Percentiles rank a stretch among this genome's conserved stretches.
These are phyloP conservation scores for Cystoderma amianthinum DNA, from an alignment of 768 basidiomycete genomes.

Conservation along the genomic window DNA sequence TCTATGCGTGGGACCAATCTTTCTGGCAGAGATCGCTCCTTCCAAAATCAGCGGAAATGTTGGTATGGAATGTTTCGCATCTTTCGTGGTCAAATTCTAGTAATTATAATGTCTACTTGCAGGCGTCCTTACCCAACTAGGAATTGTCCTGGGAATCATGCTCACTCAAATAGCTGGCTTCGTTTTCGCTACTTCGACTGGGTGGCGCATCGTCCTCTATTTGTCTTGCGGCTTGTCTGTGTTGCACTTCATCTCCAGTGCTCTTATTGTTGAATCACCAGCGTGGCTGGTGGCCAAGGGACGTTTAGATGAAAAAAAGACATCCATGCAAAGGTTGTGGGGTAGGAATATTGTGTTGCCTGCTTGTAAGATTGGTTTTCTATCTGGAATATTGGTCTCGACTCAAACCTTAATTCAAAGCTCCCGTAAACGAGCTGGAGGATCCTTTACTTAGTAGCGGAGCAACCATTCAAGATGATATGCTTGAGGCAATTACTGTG, in stretches of 20 bases:
- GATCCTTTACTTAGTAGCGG: constrained; percentile 34
- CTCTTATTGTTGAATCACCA: constrained; percentile 63
- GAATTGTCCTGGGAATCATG: constrained; percentile 83
- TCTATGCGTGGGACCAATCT: constrained; percentile 77
- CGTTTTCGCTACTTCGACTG: constrained; percentile 55
- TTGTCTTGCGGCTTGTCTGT: constrained; percentile 51
- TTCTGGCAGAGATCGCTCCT: constrained; percentile 82
- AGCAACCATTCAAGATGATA: constrained; percentile 15
- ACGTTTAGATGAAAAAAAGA: constrained; percentile 40
- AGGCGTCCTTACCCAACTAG: constrained; percentile 80
- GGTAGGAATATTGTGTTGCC: constrained; percentile 10
- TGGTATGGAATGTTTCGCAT: constrained; percentile 42
- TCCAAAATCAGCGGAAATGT: constrained; percentile 66
- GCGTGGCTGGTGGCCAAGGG: constrained; percentile 52
- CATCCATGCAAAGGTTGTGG: constrained; percentile 49
- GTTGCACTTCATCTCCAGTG: constrained; percentile 48
- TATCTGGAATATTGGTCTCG: neutral
- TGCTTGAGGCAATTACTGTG: constrained; percentile 33
- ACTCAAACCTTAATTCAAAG: constrained; percentile 4
- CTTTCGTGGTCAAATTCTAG: neutral
- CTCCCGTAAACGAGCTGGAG: constrained; percentile 15
- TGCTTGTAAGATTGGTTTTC: neutral
- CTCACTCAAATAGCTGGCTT: constrained; percentile 77
- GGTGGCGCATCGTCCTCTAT: constrained; percentile 69
- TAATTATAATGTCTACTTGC: neutral